Evolutionary conservation across 73 alveolate species (phyloP), one percentile per base, ranked within the genome.

Genomic region (Tetrahymena thermophila): DNA sequence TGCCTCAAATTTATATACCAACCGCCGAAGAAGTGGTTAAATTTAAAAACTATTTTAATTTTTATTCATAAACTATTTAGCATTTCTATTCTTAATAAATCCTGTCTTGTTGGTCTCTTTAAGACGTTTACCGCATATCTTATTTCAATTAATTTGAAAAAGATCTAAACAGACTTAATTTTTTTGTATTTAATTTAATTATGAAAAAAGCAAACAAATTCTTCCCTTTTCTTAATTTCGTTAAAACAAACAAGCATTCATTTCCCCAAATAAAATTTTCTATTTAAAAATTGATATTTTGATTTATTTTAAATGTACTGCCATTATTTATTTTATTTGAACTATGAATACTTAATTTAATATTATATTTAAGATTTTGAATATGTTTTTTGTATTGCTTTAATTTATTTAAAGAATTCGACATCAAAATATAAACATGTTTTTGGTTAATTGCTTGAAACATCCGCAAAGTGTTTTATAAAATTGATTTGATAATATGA

Each of bases 71-170:
- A 71, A 71, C 89, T 71, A 31, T 71, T 71, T 71, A 71, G 89
- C 89, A 71, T 71, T 71, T 71, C 89, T 71, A 71, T 28, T 71
- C 89, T 28, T 71, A 71, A 71, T 71, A 71, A 71, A 28, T 71
- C 89, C 89, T 71, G 37, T 71, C 89, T 71, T 71, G 89, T 71
- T 71, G 89, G 89, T 71, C 89, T 71, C 89, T 71, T 71, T 71
- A 5, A 71, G 89, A 71, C 89, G 89, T 71, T 71, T 28, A 71
- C 37, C 89, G 89, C 89, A 25, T 71, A 71, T 71, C 89, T 71
- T 71, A 28, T 71, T 40, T 71, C 89, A 71, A 71, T 71, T 50
- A 50, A 50, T 71, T 71, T 71, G 89, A 71, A 71, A 71, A 71
- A 71, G 89, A 71, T 71, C 89, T 71, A 71, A 71, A 71, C 42